Evolutionary conservation across 805 yeast genomes (phyloP).

Genomic region (Starmerella gropengiesseri): DNA sequence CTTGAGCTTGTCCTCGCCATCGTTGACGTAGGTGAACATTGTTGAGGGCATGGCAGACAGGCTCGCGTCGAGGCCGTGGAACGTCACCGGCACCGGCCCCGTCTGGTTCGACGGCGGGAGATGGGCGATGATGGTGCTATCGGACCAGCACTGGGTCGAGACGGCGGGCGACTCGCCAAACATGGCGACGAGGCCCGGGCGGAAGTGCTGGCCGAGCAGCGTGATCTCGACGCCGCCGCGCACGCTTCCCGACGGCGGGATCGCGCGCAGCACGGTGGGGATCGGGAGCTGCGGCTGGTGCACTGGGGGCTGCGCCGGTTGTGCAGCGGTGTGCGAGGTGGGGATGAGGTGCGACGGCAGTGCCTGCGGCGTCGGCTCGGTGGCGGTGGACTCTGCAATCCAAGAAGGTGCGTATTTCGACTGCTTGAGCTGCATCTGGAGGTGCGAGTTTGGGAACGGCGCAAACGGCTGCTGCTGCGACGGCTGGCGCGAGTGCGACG

Average conservation of each 20-base stretch:
- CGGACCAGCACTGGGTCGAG: conserved; percentile 94
- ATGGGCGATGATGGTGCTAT: conserved; percentile 82
- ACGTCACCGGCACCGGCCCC: conserved; percentile 87
- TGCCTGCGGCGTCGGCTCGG: background rate
- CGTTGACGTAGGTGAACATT: conserved; percentile 84
- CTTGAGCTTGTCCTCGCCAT: conserved; percentile 85
- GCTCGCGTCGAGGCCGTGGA: conserved; percentile 38
- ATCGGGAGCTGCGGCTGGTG: background rate
- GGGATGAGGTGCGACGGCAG: no score
- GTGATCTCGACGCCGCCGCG: conserved; percentile 96
- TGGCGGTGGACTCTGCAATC: background rate
- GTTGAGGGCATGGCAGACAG: conserved; percentile 19
- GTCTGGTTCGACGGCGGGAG: conserved; percentile 83
- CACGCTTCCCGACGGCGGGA: conserved; percentile 91
- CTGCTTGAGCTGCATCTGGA: conserved; percentile 2
- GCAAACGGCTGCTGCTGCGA: background rate
- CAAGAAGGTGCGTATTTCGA: conserved; percentile 2
- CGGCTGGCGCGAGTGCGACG: background rate
- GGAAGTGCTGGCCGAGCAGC: conserved; percentile 74
- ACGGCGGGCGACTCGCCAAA: conserved; percentile 50
- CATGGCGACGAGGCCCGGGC: conserved; percentile 68
- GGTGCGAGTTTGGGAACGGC: background rate
- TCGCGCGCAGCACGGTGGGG: conserved; percentile 71
- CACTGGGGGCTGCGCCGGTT: background rate
- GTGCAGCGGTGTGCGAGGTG: background rate